Percentiles rank a stretch among this genome's conserved stretches.
These are phyloP conservation scores for Aureobasidium sp. DNA, from an alignment of 2,329 filamentous ascomycete genomes.

Conservation along the genomic window DNA sequence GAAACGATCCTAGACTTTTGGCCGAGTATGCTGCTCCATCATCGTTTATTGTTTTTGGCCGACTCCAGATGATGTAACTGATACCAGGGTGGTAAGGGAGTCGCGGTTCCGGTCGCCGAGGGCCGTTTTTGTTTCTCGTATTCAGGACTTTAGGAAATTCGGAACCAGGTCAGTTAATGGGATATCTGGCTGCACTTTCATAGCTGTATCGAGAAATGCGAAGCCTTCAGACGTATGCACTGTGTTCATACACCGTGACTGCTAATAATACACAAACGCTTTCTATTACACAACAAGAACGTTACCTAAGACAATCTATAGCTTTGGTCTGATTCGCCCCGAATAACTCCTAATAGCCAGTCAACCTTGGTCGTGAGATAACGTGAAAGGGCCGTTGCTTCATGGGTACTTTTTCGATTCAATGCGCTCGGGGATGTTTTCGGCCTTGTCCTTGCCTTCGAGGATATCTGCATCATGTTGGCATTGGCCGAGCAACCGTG, in stretches of 20 bases:
- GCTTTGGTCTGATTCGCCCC: not conserved
- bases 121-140: not conserved
- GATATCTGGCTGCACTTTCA: not conserved
- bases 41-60: not conserved
- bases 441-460: constrained; percentile 64
- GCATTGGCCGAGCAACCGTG: not conserved
- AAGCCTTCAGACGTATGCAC: not conserved
- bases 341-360: constrained; percentile 13
- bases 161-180: not conserved
- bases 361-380: constrained; percentile 11
- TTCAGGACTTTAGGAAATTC: no score
- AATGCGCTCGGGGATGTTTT: constrained; percentile 67
- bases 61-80: not conserved
- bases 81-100: constrained; percentile 1
- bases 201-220: not conserved
- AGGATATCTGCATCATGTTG: constrained; percentile 52
- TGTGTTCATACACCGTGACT: not conserved
- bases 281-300: not conserved
- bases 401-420: constrained; percentile 22
- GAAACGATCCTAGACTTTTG: not conserved
- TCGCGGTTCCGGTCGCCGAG: not conserved
- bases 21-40: not conserved
- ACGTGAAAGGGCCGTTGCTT: constrained; percentile 4
- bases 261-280: not conserved
- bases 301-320: not conserved